Evolutionary conservation across 306 rosid genomes (phyloP), one percentile per base, ranked within the genome.

Genomic region (Quercus robur): DNA sequence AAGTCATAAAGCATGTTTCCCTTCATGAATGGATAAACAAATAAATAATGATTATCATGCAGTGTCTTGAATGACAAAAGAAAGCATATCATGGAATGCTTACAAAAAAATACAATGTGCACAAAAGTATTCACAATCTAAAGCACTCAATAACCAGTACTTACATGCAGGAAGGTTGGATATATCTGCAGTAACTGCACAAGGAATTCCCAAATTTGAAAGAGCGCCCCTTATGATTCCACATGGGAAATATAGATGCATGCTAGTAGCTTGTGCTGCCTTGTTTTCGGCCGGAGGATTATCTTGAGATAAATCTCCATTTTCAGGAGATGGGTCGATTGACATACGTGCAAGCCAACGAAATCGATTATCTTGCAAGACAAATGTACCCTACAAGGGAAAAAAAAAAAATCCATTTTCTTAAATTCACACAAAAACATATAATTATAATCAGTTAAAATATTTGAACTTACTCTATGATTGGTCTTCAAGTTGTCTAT

Each of bases 181-280:
- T 49, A 90, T 91, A 76, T 95, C 98, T 1, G 98, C 97, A 79
- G 99, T 87, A 77, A 95, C 99, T 23, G 99, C 96, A 78, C 99
- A 95, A 67, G 98, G 90, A 81, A 95, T 93, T 74, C 99, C 99
- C 87, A 95, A 87, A 85, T 95, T 95, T 74, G 97, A 90, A 72
- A 95, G 98, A 83, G 98, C 99, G 28, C 99, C 98, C 75, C 97
- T 89, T 67, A 95, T 95, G 84, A 95, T 89, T 81, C 99, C 99
- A 4, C 99, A 95, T 0, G 99, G 97, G 82, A 93, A 95, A 82
- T 95, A 92, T 9, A 95, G 90, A 88, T 93, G 95, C 99, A 93
- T 95, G 84, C 92, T 95, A 84, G 89, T 90, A 26, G 90, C 88
- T 64, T 89, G 92, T 58, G 90, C 78, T 3, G 87, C 90, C 89